Conservation (phyloP, 2,329 filamentous ascomycete genomes). For the Fusarium sp. region DNA sequence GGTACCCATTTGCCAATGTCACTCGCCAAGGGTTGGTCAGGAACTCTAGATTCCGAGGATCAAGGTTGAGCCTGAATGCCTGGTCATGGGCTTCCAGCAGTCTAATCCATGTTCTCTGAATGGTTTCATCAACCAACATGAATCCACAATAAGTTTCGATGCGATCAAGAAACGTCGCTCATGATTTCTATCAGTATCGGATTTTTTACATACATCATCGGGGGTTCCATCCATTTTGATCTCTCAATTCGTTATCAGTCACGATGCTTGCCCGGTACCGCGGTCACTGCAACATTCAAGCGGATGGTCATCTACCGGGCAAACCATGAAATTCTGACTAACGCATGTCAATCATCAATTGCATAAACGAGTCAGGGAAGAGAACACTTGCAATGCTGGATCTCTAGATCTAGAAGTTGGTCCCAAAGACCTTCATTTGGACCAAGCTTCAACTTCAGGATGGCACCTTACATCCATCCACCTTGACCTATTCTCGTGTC, state of each 20-base stretch:
- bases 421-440: constrained; percentile 2
- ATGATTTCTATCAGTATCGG: not conserved
- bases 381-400: constrained; percentile 7
- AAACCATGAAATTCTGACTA: not conserved
- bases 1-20: not conserved
- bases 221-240: not conserved
- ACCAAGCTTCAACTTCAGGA: constrained; percentile 10
- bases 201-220: not conserved
- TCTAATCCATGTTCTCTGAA: constrained; percentile 16
- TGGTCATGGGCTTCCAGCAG: constrained; percentile 5
- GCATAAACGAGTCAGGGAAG: constrained; percentile 14
- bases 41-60: constrained; percentile 1
- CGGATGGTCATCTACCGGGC: not conserved
- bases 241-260: not conserved
- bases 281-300: not conserved
- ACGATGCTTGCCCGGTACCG: not conserved
- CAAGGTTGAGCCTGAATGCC: constrained; percentile 10
- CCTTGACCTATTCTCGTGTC: not conserved
- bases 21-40: not conserved
- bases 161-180: constrained; percentile 8
- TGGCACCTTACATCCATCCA: not conserved
- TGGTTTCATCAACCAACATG: constrained; percentile 12
- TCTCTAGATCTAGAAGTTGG: constrained; percentile 3
- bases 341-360: not conserved
- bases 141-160: constrained; percentile 26